Percentiles rank a stretch among this genome's conserved stretches.
Conservation (phyloP, 129 eudicot species). For the Tagetes erecta region DNA sequence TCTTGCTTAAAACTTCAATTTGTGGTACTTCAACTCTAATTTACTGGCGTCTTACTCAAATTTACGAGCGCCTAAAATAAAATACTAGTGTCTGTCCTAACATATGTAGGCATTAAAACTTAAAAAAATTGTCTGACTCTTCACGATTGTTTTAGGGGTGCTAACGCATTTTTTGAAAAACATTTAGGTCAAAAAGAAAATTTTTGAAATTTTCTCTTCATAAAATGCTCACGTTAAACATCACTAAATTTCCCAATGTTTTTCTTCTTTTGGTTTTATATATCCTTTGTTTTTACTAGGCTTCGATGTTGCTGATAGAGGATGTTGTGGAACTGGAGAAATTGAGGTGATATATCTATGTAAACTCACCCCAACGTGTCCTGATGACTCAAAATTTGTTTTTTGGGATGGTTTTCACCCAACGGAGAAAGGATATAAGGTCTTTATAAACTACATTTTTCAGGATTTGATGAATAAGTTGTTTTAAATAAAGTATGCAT, state of each 20-base stretch:
- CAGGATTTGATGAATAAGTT: background rate
- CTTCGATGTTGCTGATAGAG: conserved; percentile 43
- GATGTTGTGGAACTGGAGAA: conserved; percentile 75
- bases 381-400: background rate
- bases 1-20: no score
- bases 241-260: background rate
- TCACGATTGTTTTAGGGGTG: no score
- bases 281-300: conserved; percentile 29
- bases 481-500: background rate
- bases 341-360: conserved; percentile 53
- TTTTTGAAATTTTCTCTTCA: background rate
- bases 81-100: no score
- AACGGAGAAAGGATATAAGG: background rate
- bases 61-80: no score
- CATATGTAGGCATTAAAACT: no score
- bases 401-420: conserved; percentile 3
- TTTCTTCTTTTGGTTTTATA: no score
- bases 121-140: no score
- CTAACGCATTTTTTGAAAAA: no score
- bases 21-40: no score
- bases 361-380: conserved; percentile 19
- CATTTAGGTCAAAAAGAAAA: no score
- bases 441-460: background rate
- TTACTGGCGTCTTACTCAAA: no score
- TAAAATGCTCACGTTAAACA: background rate